Conservation (phyloP, 179 eudicot genomes). For the Actinidia arguta region DNA sequence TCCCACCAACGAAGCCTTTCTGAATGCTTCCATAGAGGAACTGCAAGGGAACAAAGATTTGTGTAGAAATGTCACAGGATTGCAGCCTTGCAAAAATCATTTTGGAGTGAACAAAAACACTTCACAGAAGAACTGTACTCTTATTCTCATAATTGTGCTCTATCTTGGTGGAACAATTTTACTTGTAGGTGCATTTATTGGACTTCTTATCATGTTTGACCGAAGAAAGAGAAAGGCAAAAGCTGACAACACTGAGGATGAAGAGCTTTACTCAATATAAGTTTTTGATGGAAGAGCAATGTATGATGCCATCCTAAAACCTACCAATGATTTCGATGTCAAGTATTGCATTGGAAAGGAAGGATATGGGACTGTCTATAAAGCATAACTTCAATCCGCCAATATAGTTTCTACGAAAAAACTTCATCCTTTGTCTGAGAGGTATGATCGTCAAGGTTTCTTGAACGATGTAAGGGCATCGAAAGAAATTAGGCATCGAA, state of each 20-base stretch:
- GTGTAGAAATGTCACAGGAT: conserved; percentile 44
- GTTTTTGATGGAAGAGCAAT: conserved; percentile 28
- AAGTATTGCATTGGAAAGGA: conserved; percentile 46
- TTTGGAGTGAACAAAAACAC: neutral
- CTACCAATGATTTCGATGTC: conserved; percentile 39
- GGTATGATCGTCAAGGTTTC: conserved; percentile 31
- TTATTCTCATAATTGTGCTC: conserved; percentile 20
- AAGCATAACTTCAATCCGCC: conserved; percentile 33
- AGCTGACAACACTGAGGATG: neutral
- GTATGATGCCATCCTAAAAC: conserved; percentile 33
- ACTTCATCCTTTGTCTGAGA: conserved; percentile 25
- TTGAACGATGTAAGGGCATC: conserved; percentile 42
- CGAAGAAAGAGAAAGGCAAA: conserved; percentile 4
- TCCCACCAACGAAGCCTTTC: conserved; percentile 21
- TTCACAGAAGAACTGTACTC: neutral
- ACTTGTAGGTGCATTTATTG: conserved; percentile 5
- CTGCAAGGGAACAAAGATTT: conserved; percentile 41
- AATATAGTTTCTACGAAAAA: conserved; percentile 42
- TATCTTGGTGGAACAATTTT: conserved; percentile 24
- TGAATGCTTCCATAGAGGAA: conserved; percentile 20
- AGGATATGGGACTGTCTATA: conserved; percentile 48
- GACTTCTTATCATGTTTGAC: neutral
- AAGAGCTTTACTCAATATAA: conserved; percentile 23
- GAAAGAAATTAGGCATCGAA: conserved; percentile 42
- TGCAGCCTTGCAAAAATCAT: conserved; percentile 28